Conservation (phyloP, 495 filamentous ascomycete species). For the Xylaria bambusicola region DNA sequence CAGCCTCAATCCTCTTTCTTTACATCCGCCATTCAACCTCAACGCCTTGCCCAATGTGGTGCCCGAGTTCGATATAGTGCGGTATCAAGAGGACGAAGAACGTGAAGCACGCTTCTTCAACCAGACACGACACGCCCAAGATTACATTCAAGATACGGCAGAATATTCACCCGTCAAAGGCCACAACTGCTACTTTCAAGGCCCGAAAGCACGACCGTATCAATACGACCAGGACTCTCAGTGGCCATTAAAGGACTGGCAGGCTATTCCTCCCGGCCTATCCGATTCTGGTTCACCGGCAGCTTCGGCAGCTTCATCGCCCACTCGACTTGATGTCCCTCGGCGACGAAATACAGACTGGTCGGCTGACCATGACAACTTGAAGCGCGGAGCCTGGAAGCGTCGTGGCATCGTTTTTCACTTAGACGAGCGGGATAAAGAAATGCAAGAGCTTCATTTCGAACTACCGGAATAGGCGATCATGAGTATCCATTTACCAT, state of each 20-base stretch:
- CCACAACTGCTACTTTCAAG: conserved; percentile 25
- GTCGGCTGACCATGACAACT: conserved; percentile 38
- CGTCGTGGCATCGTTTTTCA: conserved; percentile 50
- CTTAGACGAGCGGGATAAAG: conserved; percentile 24
- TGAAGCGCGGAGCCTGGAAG: conserved; percentile 52
- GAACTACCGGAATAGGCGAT: conserved; percentile 27
- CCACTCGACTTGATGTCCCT: neutral
- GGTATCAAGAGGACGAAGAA: conserved; percentile 27
- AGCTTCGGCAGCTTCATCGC: conserved; percentile 20
- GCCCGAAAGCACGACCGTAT: conserved; percentile 19
- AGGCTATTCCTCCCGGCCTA: conserved; percentile 27
- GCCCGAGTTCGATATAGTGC: conserved; percentile 25
- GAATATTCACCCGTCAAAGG: conserved; percentile 29
- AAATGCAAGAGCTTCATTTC: conserved; percentile 30
- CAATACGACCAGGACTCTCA: conserved; percentile 25
- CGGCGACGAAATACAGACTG: conserved; percentile 29
- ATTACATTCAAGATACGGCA: conserved; percentile 24
- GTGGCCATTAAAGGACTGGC: conserved; percentile 38
- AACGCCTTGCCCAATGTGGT: conserved; percentile 32
- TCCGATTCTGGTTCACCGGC: conserved; percentile 22
- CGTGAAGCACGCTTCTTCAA: conserved; percentile 29
- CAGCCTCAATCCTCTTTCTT: conserved; percentile 28
- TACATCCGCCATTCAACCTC: conserved; percentile 34
- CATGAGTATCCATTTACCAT: neutral
- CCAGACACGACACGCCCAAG: conserved; percentile 22